phyloP scores from a whole-genome alignment of 2,329 filamentous ascomycete genomes.

The Venturia nashicola region DNA sequence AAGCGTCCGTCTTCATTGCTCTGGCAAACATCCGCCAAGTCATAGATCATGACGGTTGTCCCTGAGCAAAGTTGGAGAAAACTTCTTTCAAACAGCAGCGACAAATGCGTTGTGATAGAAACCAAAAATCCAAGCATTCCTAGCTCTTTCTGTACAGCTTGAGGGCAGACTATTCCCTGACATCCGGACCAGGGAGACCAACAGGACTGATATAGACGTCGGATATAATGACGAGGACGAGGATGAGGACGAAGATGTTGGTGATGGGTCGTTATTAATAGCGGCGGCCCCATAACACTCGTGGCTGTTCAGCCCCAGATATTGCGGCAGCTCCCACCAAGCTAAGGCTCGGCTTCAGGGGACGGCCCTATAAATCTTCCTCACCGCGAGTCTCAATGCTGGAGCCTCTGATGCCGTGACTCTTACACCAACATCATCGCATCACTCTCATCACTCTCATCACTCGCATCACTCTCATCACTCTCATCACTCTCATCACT shows the following conservation, averaged over 20 bases:
- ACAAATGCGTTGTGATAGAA: no score
- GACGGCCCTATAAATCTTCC: neutral
- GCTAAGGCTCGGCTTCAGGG: neutral
- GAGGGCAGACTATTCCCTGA: neutral
- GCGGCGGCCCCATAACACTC: neutral
- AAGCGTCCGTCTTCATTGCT: no score
- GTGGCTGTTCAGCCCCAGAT: neutral
- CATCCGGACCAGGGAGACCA: neutral
- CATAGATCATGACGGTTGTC: no score
- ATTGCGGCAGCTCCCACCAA: neutral
- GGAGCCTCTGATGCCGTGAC: neutral
- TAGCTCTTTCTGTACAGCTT: no score
- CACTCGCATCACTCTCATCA: no score
- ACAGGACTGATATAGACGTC: neutral
- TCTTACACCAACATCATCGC: neutral
- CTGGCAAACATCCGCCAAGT: no score
- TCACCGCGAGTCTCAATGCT: neutral
- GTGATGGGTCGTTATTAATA: neutral
- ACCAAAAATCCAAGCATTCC: no score
- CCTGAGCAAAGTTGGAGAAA: no score
- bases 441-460: neutral
- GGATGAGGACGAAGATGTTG: neutral
- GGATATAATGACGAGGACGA: neutral
- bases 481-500: neutral
- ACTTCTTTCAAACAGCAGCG: no score